A percentile compares a stretch with the other conserved stretches of the same genome.
These are phyloP conservation scores for Dichotomocladium elegans DNA, from an alignment of 371 early-diverging fungal species.

Conservation along the genomic window DNA sequence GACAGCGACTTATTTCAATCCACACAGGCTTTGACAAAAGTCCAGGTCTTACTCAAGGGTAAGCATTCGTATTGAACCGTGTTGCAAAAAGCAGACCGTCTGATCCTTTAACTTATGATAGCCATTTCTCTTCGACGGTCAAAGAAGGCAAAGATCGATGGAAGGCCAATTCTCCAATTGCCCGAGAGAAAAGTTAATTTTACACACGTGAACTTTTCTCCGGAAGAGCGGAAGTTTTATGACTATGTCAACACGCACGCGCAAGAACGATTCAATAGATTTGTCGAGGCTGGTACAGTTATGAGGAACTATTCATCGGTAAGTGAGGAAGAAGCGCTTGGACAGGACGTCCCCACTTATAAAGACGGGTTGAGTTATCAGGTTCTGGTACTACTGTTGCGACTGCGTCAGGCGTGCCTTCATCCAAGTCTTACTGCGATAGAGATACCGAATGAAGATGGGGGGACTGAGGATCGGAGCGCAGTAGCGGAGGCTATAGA, in stretches of 20 bases:
- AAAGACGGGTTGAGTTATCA: too few species aligned
- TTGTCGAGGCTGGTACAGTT: constrained; percentile 45
- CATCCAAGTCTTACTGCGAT: constrained; percentile 33
- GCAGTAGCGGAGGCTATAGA: constrained; percentile 14
- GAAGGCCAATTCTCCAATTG: constrained; percentile 60
- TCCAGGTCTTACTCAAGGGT: constrained; percentile 28
- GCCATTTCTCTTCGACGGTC: constrained; percentile 68
- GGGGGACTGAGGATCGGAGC: constrained; percentile 6
- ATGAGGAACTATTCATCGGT: constrained; percentile 60
- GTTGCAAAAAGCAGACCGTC: background rate
- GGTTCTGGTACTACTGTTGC: constrained; percentile 33
- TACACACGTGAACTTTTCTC: constrained; percentile 50
- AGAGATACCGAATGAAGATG: constrained; percentile 1
- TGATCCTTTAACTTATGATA: background rate
- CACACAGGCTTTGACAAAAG: constrained; percentile 35
- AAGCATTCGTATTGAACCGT: background rate
- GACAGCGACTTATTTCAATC: background rate
- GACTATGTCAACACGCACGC: constrained; percentile 47
- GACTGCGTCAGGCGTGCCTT: constrained; percentile 36
- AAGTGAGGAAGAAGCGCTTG: constrained; percentile 4
- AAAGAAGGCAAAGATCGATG: constrained; percentile 59
- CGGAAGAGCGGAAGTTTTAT: constrained; percentile 63
- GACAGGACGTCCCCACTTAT: too few species aligned
- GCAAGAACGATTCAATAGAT: constrained; percentile 45
- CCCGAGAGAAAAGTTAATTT: constrained; percentile 58